Evolutionary conservation across 345 rosid genomes (phyloP).

Genomic region (Abelmoschus esculentus): DNA sequence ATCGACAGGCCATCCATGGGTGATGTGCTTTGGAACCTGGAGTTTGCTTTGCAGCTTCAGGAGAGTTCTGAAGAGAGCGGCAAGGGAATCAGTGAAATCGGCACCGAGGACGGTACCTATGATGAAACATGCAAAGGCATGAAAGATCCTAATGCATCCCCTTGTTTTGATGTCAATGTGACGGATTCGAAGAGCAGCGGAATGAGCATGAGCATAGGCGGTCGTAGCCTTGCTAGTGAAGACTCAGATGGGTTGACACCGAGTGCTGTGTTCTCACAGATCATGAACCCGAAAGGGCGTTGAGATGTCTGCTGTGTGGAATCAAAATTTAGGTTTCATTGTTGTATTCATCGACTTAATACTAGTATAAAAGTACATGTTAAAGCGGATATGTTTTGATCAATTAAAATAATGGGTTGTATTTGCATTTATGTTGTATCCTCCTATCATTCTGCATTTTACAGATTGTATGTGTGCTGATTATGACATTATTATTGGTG

Average conservation of each 20-base stretch:
- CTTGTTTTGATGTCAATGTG: constrained; percentile 50
- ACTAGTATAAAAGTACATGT: not conserved
- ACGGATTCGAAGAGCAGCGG: constrained; percentile 90
- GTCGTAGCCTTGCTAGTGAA: constrained; percentile 89
- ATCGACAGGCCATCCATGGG: constrained; percentile 98
- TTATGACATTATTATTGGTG: not conserved
- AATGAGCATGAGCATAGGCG: constrained; percentile 91
- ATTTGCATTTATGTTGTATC: not conserved
- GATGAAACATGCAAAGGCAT: constrained; percentile 47
- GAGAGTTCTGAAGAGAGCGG: constrained; percentile 95
- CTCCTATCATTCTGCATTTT: not conserved
- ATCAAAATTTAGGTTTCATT: too few species aligned
- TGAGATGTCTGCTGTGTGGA: constrained; percentile 19
- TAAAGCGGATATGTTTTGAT: too few species aligned
- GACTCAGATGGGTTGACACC: constrained; percentile 96
- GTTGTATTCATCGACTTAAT: too few species aligned
- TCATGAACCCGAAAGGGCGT: constrained; percentile 99
- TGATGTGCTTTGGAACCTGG: constrained; percentile 97
- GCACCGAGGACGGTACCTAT: constrained; percentile 49
- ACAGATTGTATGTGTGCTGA: not conserved
- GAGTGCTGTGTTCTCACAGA: constrained; percentile 93
- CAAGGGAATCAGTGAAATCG: constrained; percentile 39
- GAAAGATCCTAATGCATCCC: constrained; percentile 42
- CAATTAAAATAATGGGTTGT: not conserved
- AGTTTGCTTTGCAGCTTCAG: constrained; percentile 94